Evolutionary conservation across 345 rosid species (phyloP).

Genomic region (Lepidium sativum): DNA sequence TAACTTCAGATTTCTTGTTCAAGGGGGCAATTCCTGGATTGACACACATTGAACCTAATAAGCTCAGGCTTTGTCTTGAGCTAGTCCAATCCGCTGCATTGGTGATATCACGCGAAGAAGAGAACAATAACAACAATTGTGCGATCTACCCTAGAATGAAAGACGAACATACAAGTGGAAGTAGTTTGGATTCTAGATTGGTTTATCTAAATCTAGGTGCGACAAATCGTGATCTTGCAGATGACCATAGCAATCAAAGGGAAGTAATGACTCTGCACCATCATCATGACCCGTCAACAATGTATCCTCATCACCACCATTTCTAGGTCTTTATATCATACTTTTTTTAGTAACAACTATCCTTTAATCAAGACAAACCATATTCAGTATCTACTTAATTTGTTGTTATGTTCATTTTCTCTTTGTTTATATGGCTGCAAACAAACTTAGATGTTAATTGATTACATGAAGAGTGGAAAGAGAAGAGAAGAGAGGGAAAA

Average conservation of each 20-base stretch:
- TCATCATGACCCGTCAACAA: constrained; percentile 38
- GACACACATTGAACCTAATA: constrained; percentile 88
- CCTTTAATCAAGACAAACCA: constrained; percentile 6
- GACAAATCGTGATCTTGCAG: constrained; percentile 38
- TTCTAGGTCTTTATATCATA: constrained; percentile 29
- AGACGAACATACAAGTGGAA: constrained; percentile 52
- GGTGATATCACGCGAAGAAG: constrained; percentile 96
- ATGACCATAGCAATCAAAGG: constrained; percentile 41
- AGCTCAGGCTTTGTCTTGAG: constrained; percentile 94
- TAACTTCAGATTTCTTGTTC: constrained; percentile 96
- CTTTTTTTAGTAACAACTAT: neutral
- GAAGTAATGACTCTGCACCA: constrained; percentile 45
- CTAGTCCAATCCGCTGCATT: constrained; percentile 94
- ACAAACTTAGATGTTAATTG: neutral
- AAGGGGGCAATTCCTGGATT: constrained; percentile 94
- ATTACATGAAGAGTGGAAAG: neutral
- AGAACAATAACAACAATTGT: constrained; percentile 37
- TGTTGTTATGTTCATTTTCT: neutral
- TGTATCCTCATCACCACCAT: constrained; percentile 40
- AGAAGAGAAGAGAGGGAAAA: neutral
- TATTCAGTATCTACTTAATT: neutral
- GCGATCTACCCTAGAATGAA: constrained; percentile 57
- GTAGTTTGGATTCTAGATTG: constrained; percentile 67
- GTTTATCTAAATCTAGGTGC: constrained; percentile 93
- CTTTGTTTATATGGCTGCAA: neutral